Evolutionary conservation across 2,329 filamentous ascomycete genomes (phyloP), one percentile per base, ranked within the genome.

Genomic region (Ceratocystiopsis brevicomis): DNA sequence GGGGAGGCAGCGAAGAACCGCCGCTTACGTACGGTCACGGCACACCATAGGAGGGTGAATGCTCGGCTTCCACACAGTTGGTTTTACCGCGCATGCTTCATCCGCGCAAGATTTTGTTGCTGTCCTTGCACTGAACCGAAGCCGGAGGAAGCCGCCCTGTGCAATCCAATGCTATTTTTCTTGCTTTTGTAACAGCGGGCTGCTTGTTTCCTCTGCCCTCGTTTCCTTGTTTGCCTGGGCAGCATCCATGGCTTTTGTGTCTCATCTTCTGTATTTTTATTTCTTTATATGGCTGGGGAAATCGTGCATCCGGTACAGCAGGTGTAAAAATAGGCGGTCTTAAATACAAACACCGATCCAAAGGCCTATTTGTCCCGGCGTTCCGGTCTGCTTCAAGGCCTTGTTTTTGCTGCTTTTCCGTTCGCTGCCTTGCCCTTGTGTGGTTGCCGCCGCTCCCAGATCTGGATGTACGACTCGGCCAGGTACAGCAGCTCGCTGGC

Each of bases 381-480:
- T n/a, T n/a, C n/a, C n/a, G n/a, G n/a, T n/a, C n/a, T n/a, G n/a
- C 19, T 21, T 30, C 25, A 30, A 30, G 25, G 5, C 30, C 8
- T 33, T 16, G 33, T 21, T 35, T 35, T 42, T 16, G 12, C 6
- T 30, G 8, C 6, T 9, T 11, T 8, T 8, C 25, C 25, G 8
- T 30, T 30, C 5, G 25, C 6, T 9, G 25, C 25, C 52, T 61
- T 63, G 6, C 51, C 53, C 50, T 59, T 63, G 14, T 62, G 40
- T 33, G 15, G 39, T 18, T 73, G 78, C 60, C 86, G 73, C 59
- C 81, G 70, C 66, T 96, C 90, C 90, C 90, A 96, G 38, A 98
- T 76, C 72, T 96, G 92, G 46, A 96, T 62, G 66, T 96, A 96
- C 44, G 82, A 82, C 68, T 98, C 90, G 42, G 88, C 85, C 0